Evolutionary conservation across 164 flowering plant genomes (phyloP).

Genomic region (Chimonanthus praecox): DNA sequence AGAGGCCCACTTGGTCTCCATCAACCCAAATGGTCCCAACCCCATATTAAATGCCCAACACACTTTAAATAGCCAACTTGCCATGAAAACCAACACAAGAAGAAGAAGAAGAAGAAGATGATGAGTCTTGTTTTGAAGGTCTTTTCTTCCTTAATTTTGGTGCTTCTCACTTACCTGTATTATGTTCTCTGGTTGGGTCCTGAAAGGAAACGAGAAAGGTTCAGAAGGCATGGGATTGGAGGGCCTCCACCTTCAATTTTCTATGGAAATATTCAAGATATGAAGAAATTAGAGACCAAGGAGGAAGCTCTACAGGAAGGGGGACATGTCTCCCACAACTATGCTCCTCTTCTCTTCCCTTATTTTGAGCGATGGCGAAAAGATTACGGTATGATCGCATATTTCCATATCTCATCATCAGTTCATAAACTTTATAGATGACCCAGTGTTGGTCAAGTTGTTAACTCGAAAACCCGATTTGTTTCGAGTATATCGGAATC

Average conservation of each 20-base stretch:
- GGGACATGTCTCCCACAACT: slow-evolving; percentile 14
- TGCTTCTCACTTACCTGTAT: slow-evolving; percentile 4
- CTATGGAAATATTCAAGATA: slow-evolving; percentile 7
- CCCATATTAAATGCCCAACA: too few species aligned
- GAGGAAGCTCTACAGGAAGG: neutral
- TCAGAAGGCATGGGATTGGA: slow-evolving; percentile 9
- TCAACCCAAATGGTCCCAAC: too few species aligned
- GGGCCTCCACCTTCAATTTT: slow-evolving; percentile 14
- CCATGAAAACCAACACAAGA: too few species aligned
- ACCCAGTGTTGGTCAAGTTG: neutral
- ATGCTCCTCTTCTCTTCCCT: slow-evolving; percentile 14
- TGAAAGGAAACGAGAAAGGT: slow-evolving; percentile 6
- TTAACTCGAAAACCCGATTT: neutral
- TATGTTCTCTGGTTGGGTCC: slow-evolving; percentile 10
- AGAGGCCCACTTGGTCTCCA: too few species aligned
- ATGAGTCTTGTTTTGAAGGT: neutral
- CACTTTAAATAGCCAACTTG: too few species aligned
- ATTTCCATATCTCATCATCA: neutral
- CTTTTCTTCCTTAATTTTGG: neutral
- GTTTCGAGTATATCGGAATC: too few species aligned
- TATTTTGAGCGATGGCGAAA: slow-evolving; percentile 23
- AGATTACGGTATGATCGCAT: slow-evolving; percentile 17
- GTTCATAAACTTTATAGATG: neutral
- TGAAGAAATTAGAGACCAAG: slow-evolving; percentile 7
- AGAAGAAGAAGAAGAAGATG: neutral